These are phyloP conservation scores for Cyclotella baltica DNA, from an alignment of 108 stramenopile species.

Conservation along the genomic window DNA sequence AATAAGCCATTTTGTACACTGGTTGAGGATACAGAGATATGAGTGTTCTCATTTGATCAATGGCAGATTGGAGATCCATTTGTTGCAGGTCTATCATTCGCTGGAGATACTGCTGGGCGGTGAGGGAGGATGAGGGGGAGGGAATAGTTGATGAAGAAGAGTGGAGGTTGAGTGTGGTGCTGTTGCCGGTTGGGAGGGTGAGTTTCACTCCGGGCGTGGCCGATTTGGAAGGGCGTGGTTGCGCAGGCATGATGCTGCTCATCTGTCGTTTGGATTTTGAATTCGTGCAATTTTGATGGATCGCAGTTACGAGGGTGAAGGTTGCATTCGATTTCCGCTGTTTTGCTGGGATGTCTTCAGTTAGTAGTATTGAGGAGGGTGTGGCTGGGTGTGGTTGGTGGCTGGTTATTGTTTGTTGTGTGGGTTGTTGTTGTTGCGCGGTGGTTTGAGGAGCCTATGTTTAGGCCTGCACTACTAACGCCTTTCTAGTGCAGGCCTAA, in stretches of 20 bases:
- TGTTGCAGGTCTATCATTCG: slow-evolving; percentile 78
- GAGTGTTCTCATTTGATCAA: slow-evolving; percentile 92
- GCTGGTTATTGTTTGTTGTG: too few species aligned
- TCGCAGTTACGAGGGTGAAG: too few species aligned
- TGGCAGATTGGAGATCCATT: slow-evolving; percentile 88
- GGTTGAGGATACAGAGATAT: slow-evolving; percentile 68
- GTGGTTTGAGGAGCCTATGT: too few species aligned
- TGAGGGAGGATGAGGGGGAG: slow-evolving; percentile 30
- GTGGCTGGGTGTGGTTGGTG: too few species aligned
- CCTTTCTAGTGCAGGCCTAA: too few species aligned
- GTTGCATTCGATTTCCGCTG: too few species aligned
- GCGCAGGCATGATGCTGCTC: slow-evolving; percentile 42
- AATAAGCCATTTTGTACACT: slow-evolving; percentile 91
- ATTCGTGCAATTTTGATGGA: too few species aligned
- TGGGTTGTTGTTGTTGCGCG: too few species aligned
- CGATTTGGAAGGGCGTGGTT: slow-evolving; percentile 39
- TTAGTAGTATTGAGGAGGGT: too few species aligned
- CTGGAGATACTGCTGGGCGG: slow-evolving; percentile 63
- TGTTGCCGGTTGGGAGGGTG: slow-evolving; percentile 33
- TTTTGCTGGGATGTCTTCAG: too few species aligned
- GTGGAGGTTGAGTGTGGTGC: neutral
- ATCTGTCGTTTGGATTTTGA: neutral
- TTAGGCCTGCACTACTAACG: too few species aligned
- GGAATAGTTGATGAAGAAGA: slow-evolving; percentile 17
- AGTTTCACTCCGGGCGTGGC: slow-evolving; percentile 19